phyloP scores from a whole-genome alignment of 1,284 basidiomycete genomes.

The Trichosporon coremiiforme region DNA sequence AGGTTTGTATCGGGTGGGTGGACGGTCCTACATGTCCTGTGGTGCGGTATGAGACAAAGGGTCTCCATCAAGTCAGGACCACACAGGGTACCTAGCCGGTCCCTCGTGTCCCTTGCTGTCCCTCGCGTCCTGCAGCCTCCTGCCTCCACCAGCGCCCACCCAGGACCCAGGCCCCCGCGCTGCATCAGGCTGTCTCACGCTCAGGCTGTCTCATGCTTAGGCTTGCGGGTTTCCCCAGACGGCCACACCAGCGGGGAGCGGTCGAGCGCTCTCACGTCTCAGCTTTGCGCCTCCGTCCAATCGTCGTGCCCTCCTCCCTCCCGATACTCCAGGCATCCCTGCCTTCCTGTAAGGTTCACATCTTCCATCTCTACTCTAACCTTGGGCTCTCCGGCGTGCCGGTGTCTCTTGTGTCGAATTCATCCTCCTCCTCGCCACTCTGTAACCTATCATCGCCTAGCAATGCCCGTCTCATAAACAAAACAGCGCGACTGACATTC shows the following conservation, averaged over 20 bases:
- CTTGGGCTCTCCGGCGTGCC: not conserved
- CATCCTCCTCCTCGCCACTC: not conserved
- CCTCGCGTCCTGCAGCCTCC: not conserved
- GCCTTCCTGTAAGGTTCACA: conserved; percentile 9
- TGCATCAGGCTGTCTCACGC: too few relatives aligned
- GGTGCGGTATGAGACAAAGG: conserved; percentile 11
- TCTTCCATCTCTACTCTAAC: conserved; percentile 15
- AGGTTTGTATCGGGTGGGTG: conserved; percentile 1
- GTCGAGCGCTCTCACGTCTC: conserved; percentile 16
- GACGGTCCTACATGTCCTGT: conserved; percentile 3
- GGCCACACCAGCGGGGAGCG: not conserved
- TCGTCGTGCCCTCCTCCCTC: not conserved
- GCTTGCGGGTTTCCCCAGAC: not conserved
- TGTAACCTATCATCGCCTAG: not conserved
- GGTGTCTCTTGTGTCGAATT: not conserved
- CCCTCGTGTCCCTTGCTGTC: not conserved
- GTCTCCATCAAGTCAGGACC: not conserved
- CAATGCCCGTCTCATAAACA: not conserved
- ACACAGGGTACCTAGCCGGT: conserved; percentile 9
- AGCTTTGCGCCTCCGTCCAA: conserved; percentile 4
- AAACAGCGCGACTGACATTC: not conserved
- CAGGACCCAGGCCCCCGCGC: too few relatives aligned
- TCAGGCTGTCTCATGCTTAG: too few relatives aligned
- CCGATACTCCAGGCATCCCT: conserved; percentile 1
- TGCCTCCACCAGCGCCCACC: not conserved